Conservation (phyloP, 2,329 filamentous ascomycete genomes). For the Fusarium zealandicum region DNA sequence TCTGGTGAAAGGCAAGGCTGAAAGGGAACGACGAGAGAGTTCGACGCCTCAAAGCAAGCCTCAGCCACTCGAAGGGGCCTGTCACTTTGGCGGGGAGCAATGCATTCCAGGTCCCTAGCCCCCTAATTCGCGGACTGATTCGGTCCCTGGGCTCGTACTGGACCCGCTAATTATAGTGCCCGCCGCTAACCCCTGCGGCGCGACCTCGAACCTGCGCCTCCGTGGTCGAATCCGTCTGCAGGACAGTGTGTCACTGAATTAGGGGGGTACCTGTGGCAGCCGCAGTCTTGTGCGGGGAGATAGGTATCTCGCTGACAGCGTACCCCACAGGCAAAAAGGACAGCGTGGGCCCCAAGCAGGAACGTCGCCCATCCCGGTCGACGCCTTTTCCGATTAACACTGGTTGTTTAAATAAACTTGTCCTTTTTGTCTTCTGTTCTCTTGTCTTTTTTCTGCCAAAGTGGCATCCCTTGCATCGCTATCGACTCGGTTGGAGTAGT, state of each 20-base stretch:
- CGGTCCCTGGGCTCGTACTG: conserved; percentile 3
- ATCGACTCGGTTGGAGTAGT: neutral
- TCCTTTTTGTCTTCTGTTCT: conserved; percentile 24
- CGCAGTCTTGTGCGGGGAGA: neutral
- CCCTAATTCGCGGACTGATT: conserved; percentile 4
- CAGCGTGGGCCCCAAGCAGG: conserved; percentile 33
- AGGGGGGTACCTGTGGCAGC: conserved; percentile 29
- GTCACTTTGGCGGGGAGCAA: no score
- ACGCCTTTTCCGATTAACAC: conserved; percentile 9
- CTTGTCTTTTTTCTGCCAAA: neutral
- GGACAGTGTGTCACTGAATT: neutral
- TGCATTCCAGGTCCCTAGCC: no score
- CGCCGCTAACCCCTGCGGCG: conserved; percentile 30
- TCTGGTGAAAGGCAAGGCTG: no score
- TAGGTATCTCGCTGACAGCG: conserved; percentile 31
- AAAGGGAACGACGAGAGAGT: neutral
- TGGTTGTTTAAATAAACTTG: conserved; percentile 31
- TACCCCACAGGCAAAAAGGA: conserved; percentile 23
- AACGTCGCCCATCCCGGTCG: conserved; percentile 16
- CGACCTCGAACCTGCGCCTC: conserved; percentile 9
- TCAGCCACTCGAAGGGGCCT: conserved; percentile 8
- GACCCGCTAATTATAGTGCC: conserved; percentile 29
- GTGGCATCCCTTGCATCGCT: neutral
- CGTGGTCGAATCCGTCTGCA: no score
- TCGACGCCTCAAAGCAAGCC: conserved; percentile 25